Percentiles rank a stretch among this genome's conserved stretches.
These are phyloP conservation scores for Asterionellopsis glacialis DNA, from an alignment of 108 stramenopile species.

Conservation along the genomic window DNA sequence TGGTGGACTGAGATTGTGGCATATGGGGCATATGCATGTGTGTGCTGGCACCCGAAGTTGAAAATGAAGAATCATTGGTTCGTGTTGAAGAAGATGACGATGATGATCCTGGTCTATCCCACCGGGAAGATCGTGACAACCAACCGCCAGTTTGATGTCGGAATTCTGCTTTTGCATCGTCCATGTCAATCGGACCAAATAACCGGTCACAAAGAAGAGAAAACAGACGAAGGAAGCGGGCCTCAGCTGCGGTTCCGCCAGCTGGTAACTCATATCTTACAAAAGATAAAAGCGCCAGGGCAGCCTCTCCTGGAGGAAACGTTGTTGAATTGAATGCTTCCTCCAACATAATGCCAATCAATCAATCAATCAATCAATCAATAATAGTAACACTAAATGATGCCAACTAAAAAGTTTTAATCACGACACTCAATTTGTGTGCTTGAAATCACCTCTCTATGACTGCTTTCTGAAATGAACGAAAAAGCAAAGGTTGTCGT, in stretches of 20 bases:
- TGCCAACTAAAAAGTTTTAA: no score
- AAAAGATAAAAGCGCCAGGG: conserved; percentile 68
- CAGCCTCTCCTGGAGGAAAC: conserved; percentile 65
- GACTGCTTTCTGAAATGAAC: no score
- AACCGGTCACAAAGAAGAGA: conserved; percentile 60
- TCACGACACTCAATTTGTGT: no score
- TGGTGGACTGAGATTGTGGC: conserved; percentile 1
- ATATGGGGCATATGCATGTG: conserved; percentile 8
- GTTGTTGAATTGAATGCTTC: conserved; percentile 38
- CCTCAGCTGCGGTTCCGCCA: conserved; percentile 71
- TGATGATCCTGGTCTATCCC: conserved; percentile 18
- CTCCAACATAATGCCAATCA: conserved; percentile 41
- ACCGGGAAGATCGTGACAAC: conserved; percentile 28
- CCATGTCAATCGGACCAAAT: conserved; percentile 44
- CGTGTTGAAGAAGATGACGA: neutral
- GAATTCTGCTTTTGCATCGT: conserved; percentile 6
- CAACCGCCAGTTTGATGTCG: conserved; percentile 33
- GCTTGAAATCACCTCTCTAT: no score
- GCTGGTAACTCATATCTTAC: conserved; percentile 67
- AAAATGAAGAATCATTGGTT: neutral
- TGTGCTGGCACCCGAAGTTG: neutral
- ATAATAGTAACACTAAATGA: no score
- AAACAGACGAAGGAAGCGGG: conserved; percentile 64
- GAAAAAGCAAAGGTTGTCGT: no score
- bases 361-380: no score